Conservation (phyloP, 2,329 filamentous ascomycete genomes). For the Zalaria sp. region DNA sequence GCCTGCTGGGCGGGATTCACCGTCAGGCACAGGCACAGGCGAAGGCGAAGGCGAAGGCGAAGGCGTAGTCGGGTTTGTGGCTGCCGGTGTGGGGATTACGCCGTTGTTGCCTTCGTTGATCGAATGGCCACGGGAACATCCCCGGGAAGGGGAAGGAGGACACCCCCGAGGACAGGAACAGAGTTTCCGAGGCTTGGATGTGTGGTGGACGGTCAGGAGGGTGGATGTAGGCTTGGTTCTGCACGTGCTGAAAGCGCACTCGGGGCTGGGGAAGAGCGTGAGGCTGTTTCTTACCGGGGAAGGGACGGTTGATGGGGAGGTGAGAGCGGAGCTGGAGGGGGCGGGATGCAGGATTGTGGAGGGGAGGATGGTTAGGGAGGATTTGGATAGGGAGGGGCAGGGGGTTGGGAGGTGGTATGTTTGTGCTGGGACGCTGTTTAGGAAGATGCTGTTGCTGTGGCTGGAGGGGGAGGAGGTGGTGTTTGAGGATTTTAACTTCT, state of each 20-base stretch:
- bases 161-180: no score
- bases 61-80: slow-evolving; percentile 47
- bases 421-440: slow-evolving; percentile 39
- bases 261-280: slow-evolving; percentile 37
- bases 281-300: slow-evolving; percentile 51
- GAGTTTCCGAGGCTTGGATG: slow-evolving; percentile 26
- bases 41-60: slow-evolving; percentile 15
- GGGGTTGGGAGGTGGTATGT: slow-evolving; percentile 40
- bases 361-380: slow-evolving; percentile 33
- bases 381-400: slow-evolving; percentile 24
- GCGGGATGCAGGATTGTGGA: slow-evolving; percentile 21
- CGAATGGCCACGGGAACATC: slow-evolving; percentile 10
- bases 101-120: slow-evolving; percentile 49
- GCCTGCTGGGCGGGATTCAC: no score
- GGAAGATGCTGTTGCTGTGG: slow-evolving; percentile 35
- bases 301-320: slow-evolving; percentile 5
- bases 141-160: no score
- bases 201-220: slow-evolving; percentile 55
- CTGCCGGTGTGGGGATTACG: slow-evolving; percentile 72
- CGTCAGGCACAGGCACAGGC: slow-evolving; percentile 7
- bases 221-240: slow-evolving; percentile 49
- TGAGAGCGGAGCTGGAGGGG: slow-evolving; percentile 23
- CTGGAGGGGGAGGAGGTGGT: slow-evolving; percentile 26
- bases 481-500: slow-evolving; percentile 38
- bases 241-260: slow-evolving; percentile 41